Evolutionary conservation across 2,329 filamentous ascomycete genomes (phyloP).

Genomic region (Chrysoporthe puriensis): DNA sequence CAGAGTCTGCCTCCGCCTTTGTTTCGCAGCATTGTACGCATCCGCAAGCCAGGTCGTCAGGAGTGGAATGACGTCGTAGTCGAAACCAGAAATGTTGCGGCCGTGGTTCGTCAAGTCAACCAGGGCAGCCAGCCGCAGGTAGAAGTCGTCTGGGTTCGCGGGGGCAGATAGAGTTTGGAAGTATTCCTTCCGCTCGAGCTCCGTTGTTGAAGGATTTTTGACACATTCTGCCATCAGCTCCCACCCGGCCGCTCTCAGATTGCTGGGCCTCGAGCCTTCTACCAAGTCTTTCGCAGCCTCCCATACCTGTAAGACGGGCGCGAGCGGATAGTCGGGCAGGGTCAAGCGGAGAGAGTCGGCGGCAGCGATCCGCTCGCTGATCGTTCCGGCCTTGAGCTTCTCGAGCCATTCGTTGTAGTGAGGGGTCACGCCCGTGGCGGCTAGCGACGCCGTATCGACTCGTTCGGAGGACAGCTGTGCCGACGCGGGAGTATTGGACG

Average conservation of each 20-base stretch:
- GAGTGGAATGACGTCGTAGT: constrained; percentile 67
- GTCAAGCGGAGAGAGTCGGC: constrained; percentile 60
- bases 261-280: constrained; percentile 55
- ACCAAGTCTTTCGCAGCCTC: constrained; percentile 68
- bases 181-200: constrained; percentile 67
- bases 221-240: constrained; percentile 68
- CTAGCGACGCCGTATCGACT: constrained; percentile 43
- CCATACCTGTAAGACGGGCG: constrained; percentile 66
- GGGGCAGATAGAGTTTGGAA: constrained; percentile 64
- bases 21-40: constrained; percentile 56
- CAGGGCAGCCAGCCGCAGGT: constrained; percentile 66
- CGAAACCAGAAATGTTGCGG: constrained; percentile 66
- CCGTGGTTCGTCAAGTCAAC: constrained; percentile 64
- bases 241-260: constrained; percentile 64
- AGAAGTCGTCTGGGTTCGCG: constrained; percentile 64
- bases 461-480: constrained; percentile 49
- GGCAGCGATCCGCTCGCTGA: constrained; percentile 59
- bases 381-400: constrained; percentile 55
- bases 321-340: constrained; percentile 62
- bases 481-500: constrained; percentile 38
- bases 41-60: constrained; percentile 63
- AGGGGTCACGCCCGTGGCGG: constrained; percentile 49
- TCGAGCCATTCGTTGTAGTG: constrained; percentile 60
- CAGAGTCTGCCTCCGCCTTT: constrained; percentile 53
- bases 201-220: constrained; percentile 64